Evolutionary conservation across 345 rosid genomes (phyloP).

Genomic region (Populus pruinosa): DNA sequence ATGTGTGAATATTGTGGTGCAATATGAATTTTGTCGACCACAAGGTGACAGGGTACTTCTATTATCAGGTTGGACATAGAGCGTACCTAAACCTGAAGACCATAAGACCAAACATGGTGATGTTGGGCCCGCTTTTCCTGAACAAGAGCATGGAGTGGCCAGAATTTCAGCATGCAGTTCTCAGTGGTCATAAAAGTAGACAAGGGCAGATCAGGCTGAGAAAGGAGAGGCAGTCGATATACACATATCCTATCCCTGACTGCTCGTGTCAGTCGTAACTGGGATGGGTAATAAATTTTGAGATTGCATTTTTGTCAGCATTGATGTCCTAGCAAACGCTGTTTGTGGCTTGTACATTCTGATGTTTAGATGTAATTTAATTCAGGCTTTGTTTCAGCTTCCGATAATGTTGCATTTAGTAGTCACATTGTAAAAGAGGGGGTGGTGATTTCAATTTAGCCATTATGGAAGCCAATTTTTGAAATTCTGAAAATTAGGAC

Average conservation of each 20-base stretch:
- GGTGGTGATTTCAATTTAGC: not conserved
- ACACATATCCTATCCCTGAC: conserved; percentile 31
- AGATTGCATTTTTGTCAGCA: not conserved
- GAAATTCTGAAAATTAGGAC: not conserved
- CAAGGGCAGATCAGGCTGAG: conserved; percentile 33
- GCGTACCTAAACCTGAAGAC: conserved; percentile 32
- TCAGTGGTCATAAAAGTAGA: conserved; percentile 27
- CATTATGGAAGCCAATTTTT: not conserved
- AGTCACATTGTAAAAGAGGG: not conserved
- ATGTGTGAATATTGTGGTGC: not conserved
- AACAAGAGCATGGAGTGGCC: conserved; percentile 29
- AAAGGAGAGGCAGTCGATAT: conserved; percentile 30
- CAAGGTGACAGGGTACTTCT: not conserved
- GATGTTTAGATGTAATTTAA: not conserved
- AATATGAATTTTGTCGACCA: not conserved
- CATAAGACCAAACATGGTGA: conserved; percentile 32
- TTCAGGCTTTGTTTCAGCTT: not conserved
- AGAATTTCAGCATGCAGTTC: conserved; percentile 24
- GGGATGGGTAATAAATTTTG: not conserved
- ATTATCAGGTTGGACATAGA: conserved; percentile 29
- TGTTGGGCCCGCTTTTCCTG: conserved; percentile 25
- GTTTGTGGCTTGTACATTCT: not conserved
- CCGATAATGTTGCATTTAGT: not conserved
- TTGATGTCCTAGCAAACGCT: not conserved
- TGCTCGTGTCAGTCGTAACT: conserved; percentile 22